phyloP scores from a whole-genome alignment of 257 asterid species.

The Haberlea rhodopensis region DNA sequence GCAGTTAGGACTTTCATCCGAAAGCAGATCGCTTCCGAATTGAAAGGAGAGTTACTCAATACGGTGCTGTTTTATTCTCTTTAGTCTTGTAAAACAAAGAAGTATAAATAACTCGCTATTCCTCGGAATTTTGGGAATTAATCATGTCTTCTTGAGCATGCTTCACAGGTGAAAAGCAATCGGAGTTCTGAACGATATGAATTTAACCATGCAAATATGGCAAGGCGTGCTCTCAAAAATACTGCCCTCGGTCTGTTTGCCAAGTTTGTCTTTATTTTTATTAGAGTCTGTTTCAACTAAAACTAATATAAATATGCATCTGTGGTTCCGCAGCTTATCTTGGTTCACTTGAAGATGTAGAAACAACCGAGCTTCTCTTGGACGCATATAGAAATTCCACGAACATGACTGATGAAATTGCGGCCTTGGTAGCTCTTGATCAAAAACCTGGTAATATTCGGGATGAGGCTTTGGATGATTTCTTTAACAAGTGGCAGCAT shows the following conservation, averaged over 20 bases:
- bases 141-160: conserved; percentile 1
- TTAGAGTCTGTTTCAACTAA: neutral
- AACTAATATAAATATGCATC: neutral
- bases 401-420: conserved; percentile 89
- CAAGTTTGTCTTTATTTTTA: conserved; percentile 1
- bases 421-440: conserved; percentile 78
- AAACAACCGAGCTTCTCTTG: conserved; percentile 60
- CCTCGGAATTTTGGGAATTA: neutral
- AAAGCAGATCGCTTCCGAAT: conserved; percentile 69
- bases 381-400: conserved; percentile 75
- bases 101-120: neutral
- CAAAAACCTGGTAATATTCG: conserved; percentile 70
- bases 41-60: conserved; percentile 52
- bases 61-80: conserved; percentile 35
- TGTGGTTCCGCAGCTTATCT: conserved; percentile 57
- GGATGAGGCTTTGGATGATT: conserved; percentile 78
- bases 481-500: conserved; percentile 81
- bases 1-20: conserved; percentile 65
- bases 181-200: conserved; percentile 56
- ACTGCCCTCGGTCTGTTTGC: conserved; percentile 57
- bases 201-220: conserved; percentile 66
- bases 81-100: conserved; percentile 7
- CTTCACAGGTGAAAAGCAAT: conserved; percentile 49
- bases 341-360: conserved; percentile 60
- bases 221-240: conserved; percentile 79